Evolutionary conservation across 331 rosid species (phyloP).

Genomic region (Malus hybrid): DNA sequence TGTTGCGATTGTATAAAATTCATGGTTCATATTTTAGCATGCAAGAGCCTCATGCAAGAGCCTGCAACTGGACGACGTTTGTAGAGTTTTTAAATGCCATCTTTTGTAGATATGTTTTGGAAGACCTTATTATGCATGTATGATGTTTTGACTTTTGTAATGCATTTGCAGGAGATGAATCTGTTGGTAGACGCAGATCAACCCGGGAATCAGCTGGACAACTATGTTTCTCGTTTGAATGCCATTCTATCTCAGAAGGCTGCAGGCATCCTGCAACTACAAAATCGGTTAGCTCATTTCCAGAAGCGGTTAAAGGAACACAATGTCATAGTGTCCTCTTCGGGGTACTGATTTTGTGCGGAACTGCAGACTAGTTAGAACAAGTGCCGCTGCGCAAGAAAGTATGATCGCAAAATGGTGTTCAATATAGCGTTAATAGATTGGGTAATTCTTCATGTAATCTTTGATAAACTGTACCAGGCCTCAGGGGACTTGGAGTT

Average conservation of each 20-base stretch:
- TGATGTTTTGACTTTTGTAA: neutral
- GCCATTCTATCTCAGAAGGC: slow-evolving; percentile 95
- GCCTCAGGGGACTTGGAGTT: slow-evolving; percentile 20
- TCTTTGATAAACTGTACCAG: slow-evolving; percentile 23
- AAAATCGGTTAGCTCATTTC: slow-evolving; percentile 80
- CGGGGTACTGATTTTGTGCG: slow-evolving; percentile 46
- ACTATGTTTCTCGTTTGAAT: slow-evolving; percentile 66
- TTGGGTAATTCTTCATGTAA: slow-evolving; percentile 7
- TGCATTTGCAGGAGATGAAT: slow-evolving; percentile 79
- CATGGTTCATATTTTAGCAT: neutral
- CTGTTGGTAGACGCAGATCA: slow-evolving; percentile 96
- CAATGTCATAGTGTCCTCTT: slow-evolving; percentile 70
- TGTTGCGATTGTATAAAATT: neutral
- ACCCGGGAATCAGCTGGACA: slow-evolving; percentile 92
- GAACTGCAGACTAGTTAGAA: slow-evolving; percentile 12
- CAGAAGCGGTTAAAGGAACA: slow-evolving; percentile 95
- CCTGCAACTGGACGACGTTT: neutral
- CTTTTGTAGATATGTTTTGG: neutral
- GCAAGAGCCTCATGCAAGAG: neutral
- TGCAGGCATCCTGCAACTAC: slow-evolving; percentile 84
- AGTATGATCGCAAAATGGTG: slow-evolving; percentile 5
- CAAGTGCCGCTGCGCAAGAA: neutral
- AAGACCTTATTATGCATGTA: neutral
- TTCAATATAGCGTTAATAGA: neutral
- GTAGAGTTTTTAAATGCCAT: neutral